Conservation (phyloP, 495 filamentous ascomycete genomes). For the Cryomyces minteri region DNA sequence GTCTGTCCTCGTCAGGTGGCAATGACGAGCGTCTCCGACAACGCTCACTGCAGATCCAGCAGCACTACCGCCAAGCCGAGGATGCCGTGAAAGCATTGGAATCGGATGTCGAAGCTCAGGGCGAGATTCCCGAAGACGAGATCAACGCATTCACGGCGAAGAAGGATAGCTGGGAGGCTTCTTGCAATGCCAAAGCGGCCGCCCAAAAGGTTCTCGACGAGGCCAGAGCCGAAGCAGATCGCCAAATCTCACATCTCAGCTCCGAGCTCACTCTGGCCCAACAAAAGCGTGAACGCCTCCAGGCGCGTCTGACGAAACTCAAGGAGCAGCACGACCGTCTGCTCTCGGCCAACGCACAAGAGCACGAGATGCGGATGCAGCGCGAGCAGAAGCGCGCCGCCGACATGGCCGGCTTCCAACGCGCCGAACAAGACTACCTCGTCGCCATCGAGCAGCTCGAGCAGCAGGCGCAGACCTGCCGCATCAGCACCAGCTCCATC, state of each 20-base stretch:
- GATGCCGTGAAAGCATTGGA: conserved; percentile 46
- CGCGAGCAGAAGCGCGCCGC: conserved; percentile 48
- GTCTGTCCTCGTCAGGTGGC: conserved; percentile 51
- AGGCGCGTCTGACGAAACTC: conserved; percentile 48
- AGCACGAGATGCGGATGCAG: conserved; percentile 54
- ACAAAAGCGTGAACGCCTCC: conserved; percentile 56
- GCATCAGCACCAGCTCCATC: conserved; percentile 3
- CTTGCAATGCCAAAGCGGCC: conserved; percentile 42
- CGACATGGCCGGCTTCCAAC: conserved; percentile 43
- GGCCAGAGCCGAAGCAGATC: conserved; percentile 30
- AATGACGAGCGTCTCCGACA: conserved; percentile 71
- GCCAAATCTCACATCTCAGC: conserved; percentile 2
- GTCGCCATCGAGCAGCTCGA: conserved; percentile 17
- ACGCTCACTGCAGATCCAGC: conserved; percentile 56
- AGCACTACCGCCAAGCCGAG: conserved; percentile 68
- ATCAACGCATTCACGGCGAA: conserved; percentile 37
- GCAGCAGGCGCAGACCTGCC: conserved; percentile 7
- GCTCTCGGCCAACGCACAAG: conserved; percentile 53
- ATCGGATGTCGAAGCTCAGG: conserved; percentile 44
- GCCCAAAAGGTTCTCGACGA: conserved; percentile 38
- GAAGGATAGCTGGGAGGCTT: conserved; percentile 40
- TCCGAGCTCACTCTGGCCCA: conserved; percentile 35
- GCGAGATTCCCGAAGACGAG: conserved; percentile 49
- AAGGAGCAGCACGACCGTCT: conserved; percentile 57
- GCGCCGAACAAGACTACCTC: conserved; percentile 29